Evolutionary conservation across 148 eudicot species (phyloP), one percentile per base, ranked within the genome.

Genomic region (Silene latifolia): DNA sequence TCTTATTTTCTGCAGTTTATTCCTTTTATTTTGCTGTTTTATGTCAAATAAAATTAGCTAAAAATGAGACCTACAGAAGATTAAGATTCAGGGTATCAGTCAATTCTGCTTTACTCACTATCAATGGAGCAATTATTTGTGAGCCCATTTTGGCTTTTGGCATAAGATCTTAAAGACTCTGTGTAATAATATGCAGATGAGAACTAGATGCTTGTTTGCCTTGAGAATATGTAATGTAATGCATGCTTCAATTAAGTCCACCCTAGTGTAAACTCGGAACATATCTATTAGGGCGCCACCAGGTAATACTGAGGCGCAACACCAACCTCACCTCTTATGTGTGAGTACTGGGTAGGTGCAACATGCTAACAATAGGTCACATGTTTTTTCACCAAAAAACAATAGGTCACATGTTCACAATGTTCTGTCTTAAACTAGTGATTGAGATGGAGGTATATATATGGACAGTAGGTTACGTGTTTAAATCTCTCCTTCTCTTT

Each of bases 141-240:
- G 77, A 77, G 80, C 53, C 62, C 80, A 18, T 23, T 25, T 70
- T 9, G 14, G 61, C 65, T 77, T 72, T 72, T 60, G 64, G 82
- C 73, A 80, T 72, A 80, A 75, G 19, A 75, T 75, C 79, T 54
- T 57, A 56, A 44, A 71, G 65, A 19, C 73, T 60, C 12, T 47
- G 39, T 10, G 23, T 64, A 75, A 54, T 66, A 79, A 63, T 71
- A 80, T 47, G 75, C 73, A 72, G 89, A 91, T 86, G 81, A 85
- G 91, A 88, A 89, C 85, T 84, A 61, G 86, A 89, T 91, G 86
- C 92, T 86, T 78, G 67, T 25, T 48, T 51, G 56, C 56, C 76
- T 81, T 83, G 81, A 73, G 78, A 78, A 83, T 82, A 80, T 80
- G 74, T 46, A 27, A 75, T 76, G 71, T 57, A 51, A 51, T 51